A percentile compares a stretch with the other conserved stretches of the same genome.
Conservation (phyloP, 1,284 basidiomycete species). For the Butyriboletus appendiculatus region DNA sequence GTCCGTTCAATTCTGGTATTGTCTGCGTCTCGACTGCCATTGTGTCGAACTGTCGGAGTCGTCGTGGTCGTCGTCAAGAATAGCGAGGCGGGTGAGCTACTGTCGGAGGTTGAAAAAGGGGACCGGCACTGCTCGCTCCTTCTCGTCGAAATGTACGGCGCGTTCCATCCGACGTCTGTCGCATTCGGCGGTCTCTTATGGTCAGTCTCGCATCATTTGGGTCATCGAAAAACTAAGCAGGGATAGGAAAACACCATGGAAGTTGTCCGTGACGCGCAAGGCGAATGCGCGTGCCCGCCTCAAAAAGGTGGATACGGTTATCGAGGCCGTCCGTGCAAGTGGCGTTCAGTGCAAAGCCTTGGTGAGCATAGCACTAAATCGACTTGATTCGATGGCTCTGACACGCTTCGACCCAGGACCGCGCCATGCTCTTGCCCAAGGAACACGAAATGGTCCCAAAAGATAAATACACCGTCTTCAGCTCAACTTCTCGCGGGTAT, state of each 20-base stretch:
- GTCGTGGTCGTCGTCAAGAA: conserved; percentile 25
- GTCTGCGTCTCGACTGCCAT: conserved; percentile 46
- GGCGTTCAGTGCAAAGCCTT: conserved; percentile 78
- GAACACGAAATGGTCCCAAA: conserved; percentile 84
- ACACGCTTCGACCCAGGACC: conserved; percentile 42
- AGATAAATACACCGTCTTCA: conserved; percentile 97
- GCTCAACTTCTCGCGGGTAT: conserved; percentile 70
- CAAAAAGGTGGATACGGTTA: conserved; percentile 92
- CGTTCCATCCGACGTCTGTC: conserved; percentile 70
- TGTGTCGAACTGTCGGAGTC: conserved; percentile 29
- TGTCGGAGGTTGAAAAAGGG: conserved; percentile 31
- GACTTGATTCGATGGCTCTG: background rate
- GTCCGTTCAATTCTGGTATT: conserved; percentile 38
- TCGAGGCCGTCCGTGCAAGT: conserved; percentile 81
- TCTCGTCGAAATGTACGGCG: conserved; percentile 63
- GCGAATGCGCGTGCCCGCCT: conserved; percentile 87
- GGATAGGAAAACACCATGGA: conserved; percentile 92
- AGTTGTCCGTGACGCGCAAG: conserved; percentile 88
- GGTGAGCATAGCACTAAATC: conserved; percentile 44
- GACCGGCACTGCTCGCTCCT: conserved; percentile 17
- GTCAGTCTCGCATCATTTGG: conserved; percentile 38
- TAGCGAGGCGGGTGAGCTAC: background rate
- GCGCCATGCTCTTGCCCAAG: conserved; percentile 79
- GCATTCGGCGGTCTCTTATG: conserved; percentile 78
- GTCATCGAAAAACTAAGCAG: conserved; percentile 7